These are phyloP conservation scores for Zoysia pacifica DNA, from an alignment of 176 grass and related monocot species.

Conservation along the genomic window DNA sequence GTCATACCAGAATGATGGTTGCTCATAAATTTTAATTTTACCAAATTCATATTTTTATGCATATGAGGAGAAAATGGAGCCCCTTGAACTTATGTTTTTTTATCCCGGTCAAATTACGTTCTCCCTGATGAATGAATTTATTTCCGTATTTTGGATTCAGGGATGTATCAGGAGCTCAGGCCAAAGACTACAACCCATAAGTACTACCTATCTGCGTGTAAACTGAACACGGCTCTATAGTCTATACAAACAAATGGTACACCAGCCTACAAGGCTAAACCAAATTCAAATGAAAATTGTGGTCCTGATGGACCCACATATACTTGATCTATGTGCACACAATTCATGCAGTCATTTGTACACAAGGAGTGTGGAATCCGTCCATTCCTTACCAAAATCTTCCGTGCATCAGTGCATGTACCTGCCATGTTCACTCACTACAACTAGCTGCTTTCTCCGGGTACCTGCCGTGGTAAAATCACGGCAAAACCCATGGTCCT, in stretches of 20 bases:
- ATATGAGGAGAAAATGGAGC: neutral
- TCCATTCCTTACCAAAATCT: neutral
- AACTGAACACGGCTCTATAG: neutral
- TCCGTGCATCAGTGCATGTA: neutral
- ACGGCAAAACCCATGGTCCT: neutral
- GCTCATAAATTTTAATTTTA: too few species aligned
- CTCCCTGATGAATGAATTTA: too few species aligned
- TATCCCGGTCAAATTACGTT: neutral
- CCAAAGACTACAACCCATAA: neutral
- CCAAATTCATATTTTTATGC: too few species aligned
- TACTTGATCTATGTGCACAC: neutral
- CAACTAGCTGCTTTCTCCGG: neutral
- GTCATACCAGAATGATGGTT: too few species aligned
- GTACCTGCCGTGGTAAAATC: neutral
- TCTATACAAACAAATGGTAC: conserved; percentile 2
- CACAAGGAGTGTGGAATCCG: neutral
- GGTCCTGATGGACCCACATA: neutral
- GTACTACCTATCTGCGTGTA: neutral
- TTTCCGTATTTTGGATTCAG: too few species aligned
- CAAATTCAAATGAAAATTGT: neutral
- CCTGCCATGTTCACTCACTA: neutral
- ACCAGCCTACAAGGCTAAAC: neutral
- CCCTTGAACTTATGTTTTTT: neutral
- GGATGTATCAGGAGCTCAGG: neutral
- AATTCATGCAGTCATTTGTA: conserved; percentile 12